phyloP scores from a whole-genome alignment of 495 filamentous ascomycete genomes.

The Hyaloscypha variabilis region DNA sequence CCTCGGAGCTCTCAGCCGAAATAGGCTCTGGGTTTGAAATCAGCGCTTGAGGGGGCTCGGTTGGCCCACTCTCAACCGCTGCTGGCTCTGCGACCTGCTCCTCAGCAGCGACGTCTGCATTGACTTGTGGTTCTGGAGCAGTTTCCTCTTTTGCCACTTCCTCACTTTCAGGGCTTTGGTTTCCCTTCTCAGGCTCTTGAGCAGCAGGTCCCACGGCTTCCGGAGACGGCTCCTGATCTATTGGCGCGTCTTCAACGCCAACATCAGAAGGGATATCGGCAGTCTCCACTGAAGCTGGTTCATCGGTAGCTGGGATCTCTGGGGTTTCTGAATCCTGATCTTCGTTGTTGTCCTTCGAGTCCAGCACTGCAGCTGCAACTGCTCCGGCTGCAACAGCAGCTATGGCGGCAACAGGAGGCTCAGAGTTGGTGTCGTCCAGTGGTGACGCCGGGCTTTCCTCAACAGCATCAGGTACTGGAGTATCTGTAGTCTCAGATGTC shows the following conservation, averaged over 20 bases:
- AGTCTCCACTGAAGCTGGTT: neutral
- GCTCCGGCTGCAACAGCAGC: neutral
- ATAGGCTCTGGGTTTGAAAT: neutral
- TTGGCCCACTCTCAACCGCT: neutral
- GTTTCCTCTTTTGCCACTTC: neutral
- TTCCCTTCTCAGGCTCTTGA: neutral
- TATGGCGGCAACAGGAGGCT: neutral
- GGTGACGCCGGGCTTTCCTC: neutral
- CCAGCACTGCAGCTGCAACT: neutral
- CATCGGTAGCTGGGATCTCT: neutral
- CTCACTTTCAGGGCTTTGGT: neutral
- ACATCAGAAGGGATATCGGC: neutral
- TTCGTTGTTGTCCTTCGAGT: neutral
- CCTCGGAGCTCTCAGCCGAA: neutral
- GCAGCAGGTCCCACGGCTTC: slow-evolving; percentile 6
- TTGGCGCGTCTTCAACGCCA: neutral
- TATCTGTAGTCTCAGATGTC: neutral
- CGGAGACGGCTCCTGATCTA: neutral
- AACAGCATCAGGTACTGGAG: neutral
- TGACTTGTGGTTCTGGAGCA: neutral
- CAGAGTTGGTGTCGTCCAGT: neutral
- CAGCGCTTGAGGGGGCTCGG: neutral
- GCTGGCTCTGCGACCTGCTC: neutral
- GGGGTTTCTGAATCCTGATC: neutral
- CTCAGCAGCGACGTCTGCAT: neutral